Evolutionary conservation across 345 rosid genomes (phyloP), one percentile per base, ranked within the genome.

Genomic region (Brassica rapa): DNA sequence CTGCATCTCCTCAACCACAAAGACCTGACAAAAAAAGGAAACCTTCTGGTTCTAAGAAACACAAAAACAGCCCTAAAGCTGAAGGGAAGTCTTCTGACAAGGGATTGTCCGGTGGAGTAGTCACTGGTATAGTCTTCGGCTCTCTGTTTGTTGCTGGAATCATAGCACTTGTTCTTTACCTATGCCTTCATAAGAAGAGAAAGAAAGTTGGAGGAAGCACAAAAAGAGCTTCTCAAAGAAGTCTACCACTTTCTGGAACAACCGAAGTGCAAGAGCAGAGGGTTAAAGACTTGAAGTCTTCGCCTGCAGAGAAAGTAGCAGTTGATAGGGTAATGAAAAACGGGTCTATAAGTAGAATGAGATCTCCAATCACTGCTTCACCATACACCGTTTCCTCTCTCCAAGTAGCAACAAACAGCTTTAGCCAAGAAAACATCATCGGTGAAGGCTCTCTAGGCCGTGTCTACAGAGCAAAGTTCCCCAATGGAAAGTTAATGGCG

Each of bases 371-470:
- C 29, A 88, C 89, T 66, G 94, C 98, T 39, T 84, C 97, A 53
- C 81, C 90, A 1, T 91, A 93, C 81, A 86, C 92, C 3, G 93
- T 93, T 60, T 97, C 97, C 41, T 80, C 97, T 76, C 92, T 96
- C 32, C 99, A 96, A 84, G 83, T 86, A 23, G 92, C 95, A 73
- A 90, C 98, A 37, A 93, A 89, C 83, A 96, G 99, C 83, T 91
- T 96, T 71, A 85, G 94, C 75, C 99, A 93, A 85, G 99, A 96
- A 77, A 84, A 77, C 83, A 83, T 96, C 63, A 77, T 96, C 1
- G 98, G 99, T 72, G 99, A 96, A 90, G 99, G 99, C 51, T 96
- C 98, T 70, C 81, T 93, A 9, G 99, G 99, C 78, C 98, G 99
- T 73, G 99, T 96, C 69, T 96, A 96, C 85, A 88, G 71, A 79